Evolutionary conservation across 805 yeast species (phyloP).

Genomic region (Candida tammaniensis): DNA sequence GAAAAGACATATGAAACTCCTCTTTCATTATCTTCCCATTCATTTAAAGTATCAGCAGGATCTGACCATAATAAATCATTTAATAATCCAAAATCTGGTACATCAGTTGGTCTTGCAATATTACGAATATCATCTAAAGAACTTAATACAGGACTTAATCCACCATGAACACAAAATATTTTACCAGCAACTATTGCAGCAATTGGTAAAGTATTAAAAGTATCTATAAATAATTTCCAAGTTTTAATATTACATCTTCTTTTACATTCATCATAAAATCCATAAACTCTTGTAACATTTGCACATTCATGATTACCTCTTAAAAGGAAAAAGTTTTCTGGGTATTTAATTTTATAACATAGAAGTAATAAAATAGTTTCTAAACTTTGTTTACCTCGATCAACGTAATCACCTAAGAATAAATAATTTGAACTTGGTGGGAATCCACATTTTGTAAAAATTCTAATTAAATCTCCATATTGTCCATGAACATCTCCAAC

Average conservation of each 20-base stretch:
- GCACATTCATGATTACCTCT: conserved; percentile 99
- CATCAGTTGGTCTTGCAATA: conserved; percentile 80
- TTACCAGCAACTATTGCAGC: conserved; percentile 95
- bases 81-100: conserved; percentile 77
- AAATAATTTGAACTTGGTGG: conserved; percentile 93
- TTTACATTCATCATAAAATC: conserved; percentile 97
- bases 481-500: conserved; percentile 98
- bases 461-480: conserved; percentile 83
- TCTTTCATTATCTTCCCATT: conserved; percentile 86
- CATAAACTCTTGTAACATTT: conserved; percentile 92
- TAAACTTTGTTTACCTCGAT: conserved; percentile 92
- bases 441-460: conserved; percentile 94
- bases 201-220: conserved; percentile 91
- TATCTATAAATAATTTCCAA: conserved; percentile 92
- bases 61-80: conserved; percentile 83
- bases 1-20: conserved; percentile 82
- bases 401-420: conserved; percentile 95
- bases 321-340: conserved; percentile 89
- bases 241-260: conserved; percentile 87
- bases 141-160: conserved; percentile 71
- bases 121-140: conserved; percentile 72
- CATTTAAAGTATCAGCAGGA: conserved; percentile 78
- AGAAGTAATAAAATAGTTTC: conserved; percentile 86
- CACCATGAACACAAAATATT: conserved; percentile 90
- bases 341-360: conserved; percentile 94